Evolutionary conservation across 257 asterid species (phyloP), one percentile per base, ranked within the genome.

Genomic region (Ophiorrhiza pumila): DNA sequence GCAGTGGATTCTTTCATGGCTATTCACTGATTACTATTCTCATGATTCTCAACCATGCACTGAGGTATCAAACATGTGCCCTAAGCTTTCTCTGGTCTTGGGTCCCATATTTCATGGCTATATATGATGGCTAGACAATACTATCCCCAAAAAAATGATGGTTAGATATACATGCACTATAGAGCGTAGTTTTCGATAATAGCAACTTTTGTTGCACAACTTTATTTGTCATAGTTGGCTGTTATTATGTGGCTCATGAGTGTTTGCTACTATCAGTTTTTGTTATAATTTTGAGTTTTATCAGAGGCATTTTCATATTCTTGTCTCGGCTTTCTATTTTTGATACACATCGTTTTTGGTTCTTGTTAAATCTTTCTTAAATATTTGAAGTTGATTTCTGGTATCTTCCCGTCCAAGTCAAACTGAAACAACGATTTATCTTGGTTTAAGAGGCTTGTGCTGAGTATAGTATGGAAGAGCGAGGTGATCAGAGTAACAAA

Each of bases 1-100:
- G 64, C 92, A 93, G 98, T 90, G 97, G 98, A 41, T 93, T 93
- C 85, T 93, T 91, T 81, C 92, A 93, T 85, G 98, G 98, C 65
- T 93, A 93, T 84, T 85, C 97, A 53, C 72, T 81, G 73, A 85
- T 93, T 65, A 93, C 98, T 37, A 90, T 89, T 79, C 90, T 91
- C 87, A 93, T 93, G 98, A 91, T 93, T 78, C 67, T 89, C 81
- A 91, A 93, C 83, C 98, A 93, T 81, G 98, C 98, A 71, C 83
- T 93, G 73, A 91, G 98, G 98, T 93, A 84, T 72, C 35, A 39
- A 22, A 20, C 25, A 9, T 69, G 59, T 31, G 42, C 55, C 23
- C 7, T 46, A 64, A 52, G 15, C 52, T 73, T 39, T 39, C 31
- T 63, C 32, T 63, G 47, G 41, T 29, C 13, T 47, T 66, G 17